Evolutionary conservation across 1,284 basidiomycete species (phyloP).

Genomic region (Rhodotorula sp.): DNA sequence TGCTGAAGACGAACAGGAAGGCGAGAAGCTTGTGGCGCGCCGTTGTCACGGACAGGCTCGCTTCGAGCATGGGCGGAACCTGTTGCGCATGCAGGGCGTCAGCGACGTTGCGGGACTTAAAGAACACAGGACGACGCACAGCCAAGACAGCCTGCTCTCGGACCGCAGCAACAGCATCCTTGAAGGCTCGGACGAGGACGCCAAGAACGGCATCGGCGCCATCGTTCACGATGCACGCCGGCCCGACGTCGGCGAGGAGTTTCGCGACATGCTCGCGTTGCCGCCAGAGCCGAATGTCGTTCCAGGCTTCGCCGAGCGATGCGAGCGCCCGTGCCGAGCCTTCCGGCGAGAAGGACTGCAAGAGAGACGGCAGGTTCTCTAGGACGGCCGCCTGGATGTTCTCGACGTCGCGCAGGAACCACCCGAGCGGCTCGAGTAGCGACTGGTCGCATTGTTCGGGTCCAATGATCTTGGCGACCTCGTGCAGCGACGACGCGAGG

Average conservation of each 20-base stretch:
- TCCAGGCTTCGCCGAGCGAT: constrained; percentile 65
- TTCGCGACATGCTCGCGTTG: constrained; percentile 71
- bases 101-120: constrained; percentile 43
- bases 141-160: constrained; percentile 70
- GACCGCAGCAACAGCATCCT: constrained; percentile 79
- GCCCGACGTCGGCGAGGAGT: constrained; percentile 59
- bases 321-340: constrained; percentile 61
- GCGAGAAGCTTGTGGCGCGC: constrained; percentile 23
- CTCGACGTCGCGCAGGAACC: constrained; percentile 60
- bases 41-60: constrained; percentile 33
- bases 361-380: constrained; percentile 51
- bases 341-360: constrained; percentile 40
- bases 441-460: constrained; percentile 68
- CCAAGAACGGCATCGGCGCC: constrained; percentile 51
- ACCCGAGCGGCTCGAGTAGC: constrained; percentile 72
- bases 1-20: constrained; percentile 26
- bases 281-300: constrained; percentile 72
- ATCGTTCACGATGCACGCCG: constrained; percentile 46
- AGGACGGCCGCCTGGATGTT: constrained; percentile 64
- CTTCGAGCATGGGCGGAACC: constrained; percentile 61
- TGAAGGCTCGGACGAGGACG: constrained; percentile 66
- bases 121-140: constrained; percentile 56
- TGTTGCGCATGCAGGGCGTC: constrained; percentile 44
- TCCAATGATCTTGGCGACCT: constrained; percentile 83
- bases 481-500: constrained; percentile 83